Percentiles rank a stretch among this genome's conserved stretches.
Conservation (phyloP, 106 monocot species). For the Dioscorea zingiberensis region DNA sequence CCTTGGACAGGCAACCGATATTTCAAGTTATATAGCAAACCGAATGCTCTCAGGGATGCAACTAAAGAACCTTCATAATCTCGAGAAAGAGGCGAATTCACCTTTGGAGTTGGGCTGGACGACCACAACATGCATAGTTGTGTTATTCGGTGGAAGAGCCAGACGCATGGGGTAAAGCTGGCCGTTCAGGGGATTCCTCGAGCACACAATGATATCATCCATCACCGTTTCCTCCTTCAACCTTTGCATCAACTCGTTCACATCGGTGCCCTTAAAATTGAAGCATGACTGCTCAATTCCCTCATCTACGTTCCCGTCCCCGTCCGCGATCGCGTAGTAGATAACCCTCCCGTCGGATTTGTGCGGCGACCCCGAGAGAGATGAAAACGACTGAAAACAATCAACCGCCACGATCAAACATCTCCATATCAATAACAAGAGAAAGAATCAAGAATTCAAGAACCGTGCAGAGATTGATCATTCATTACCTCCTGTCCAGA, state of each 20-base stretch:
- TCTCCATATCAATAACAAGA: no score
- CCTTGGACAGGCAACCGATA: no score
- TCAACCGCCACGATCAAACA: no score
- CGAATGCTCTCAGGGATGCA: no score
- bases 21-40: no score
- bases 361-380: conserved; percentile 33
- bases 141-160: conserved; percentile 66
- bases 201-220: conserved; percentile 59
- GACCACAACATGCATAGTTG: conserved; percentile 53
- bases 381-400: conserved; percentile 40
- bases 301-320: conserved; percentile 48
- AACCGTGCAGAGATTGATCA: no score
- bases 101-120: conserved; percentile 57
- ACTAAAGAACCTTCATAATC: no score
- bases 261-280: conserved; percentile 54
- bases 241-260: conserved; percentile 48
- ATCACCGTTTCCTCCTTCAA: conserved; percentile 59
- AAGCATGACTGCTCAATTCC: conserved; percentile 15
- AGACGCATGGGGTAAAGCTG: conserved; percentile 58
- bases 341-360: conserved; percentile 57
- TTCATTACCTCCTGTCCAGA: neutral
- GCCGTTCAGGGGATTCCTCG: conserved; percentile 39
- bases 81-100: conserved; percentile 7
- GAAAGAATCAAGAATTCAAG: no score
- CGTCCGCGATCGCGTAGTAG: conserved; percentile 49